Percentiles rank a stretch among this genome's conserved stretches.
These are phyloP conservation scores for Echinochloa phyllopogon DNA, from an alignment of 176 grass and related monocot species.

Conservation along the genomic window DNA sequence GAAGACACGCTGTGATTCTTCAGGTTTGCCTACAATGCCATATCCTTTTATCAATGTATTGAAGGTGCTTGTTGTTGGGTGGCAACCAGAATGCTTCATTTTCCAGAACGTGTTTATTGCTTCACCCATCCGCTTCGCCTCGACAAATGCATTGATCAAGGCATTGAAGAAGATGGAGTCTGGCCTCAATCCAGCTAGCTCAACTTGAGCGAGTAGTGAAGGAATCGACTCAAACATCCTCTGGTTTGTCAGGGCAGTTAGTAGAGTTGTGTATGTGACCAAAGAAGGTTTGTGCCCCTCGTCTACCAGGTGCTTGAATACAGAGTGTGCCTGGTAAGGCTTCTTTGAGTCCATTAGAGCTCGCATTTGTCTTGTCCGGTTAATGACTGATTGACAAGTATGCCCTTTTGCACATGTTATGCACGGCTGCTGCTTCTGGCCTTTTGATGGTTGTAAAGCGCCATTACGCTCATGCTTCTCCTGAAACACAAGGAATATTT, in stretches of 20 bases:
- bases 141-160: conserved; percentile 84
- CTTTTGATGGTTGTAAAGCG: conserved; percentile 27
- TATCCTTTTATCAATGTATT: conserved; percentile 97
- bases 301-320: conserved; percentile 57
- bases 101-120: conserved; percentile 83
- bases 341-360: conserved; percentile 70
- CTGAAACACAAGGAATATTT: conserved; percentile 10
- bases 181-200: conserved; percentile 68
- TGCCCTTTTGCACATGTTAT: conserved; percentile 65
- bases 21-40: conserved; percentile 70
- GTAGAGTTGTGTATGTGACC: conserved; percentile 77
- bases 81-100: conserved; percentile 76
- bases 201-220: conserved; percentile 65
- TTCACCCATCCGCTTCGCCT: conserved; percentile 76
- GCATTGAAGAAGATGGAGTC: conserved; percentile 95
- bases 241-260: conserved; percentile 71
- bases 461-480: conserved; percentile 39
- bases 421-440: conserved; percentile 37
- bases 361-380: conserved; percentile 72
- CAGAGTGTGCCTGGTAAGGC: conserved; percentile 57
- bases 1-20: conserved; percentile 74
- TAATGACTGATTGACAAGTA: conserved; percentile 62
- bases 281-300: conserved; percentile 90
- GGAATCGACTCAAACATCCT: conserved; percentile 71
- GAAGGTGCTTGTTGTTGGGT: conserved; percentile 79